phyloP scores from a whole-genome alignment of 129 eudicot species.

The Centella asiatica region DNA sequence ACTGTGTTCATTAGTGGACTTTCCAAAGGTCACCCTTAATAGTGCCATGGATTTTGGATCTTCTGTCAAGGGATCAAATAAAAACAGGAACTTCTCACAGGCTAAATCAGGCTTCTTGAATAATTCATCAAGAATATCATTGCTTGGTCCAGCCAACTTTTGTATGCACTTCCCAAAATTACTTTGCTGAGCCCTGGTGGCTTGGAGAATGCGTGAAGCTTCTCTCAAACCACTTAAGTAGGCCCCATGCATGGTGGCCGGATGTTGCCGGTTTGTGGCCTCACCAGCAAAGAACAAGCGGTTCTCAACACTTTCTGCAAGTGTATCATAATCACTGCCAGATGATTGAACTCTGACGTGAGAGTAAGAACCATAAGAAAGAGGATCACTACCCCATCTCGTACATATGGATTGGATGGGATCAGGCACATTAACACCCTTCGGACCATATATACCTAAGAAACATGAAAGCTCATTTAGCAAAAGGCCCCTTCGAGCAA shows the following conservation, averaged over 20 bases:
- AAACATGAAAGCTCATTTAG: slow-evolving; percentile 9
- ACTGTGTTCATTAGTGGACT: slow-evolving; percentile 20
- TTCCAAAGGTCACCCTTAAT: slow-evolving; percentile 48
- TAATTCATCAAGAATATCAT: slow-evolving; percentile 40
- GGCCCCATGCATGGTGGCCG: slow-evolving; percentile 98
- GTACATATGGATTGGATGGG: slow-evolving; percentile 88
- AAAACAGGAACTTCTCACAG: slow-evolving; percentile 45
- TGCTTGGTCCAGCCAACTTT: slow-evolving; percentile 33
- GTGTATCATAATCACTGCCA: slow-evolving; percentile 75
- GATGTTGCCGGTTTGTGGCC: slow-evolving; percentile 86
- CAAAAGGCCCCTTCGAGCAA: slow-evolving; percentile 6
- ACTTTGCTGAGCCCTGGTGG: slow-evolving; percentile 34
- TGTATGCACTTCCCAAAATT: slow-evolving; percentile 31
- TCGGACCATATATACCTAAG: slow-evolving; percentile 77
- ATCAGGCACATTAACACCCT: slow-evolving; percentile 73
- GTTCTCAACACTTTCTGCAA: slow-evolving; percentile 74
- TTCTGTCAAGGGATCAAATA: slow-evolving; percentile 50
- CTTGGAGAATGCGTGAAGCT: slow-evolving; percentile 62
- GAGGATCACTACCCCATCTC: slow-evolving; percentile 81
- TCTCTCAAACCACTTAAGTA: slow-evolving; percentile 80
- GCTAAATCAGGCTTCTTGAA: slow-evolving; percentile 71
- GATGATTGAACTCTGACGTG: slow-evolving; percentile 75
- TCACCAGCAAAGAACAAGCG: slow-evolving; percentile 85
- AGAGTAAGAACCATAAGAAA: slow-evolving; percentile 87
- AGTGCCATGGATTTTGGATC: slow-evolving; percentile 56